These are phyloP conservation scores for Leccinum ochraceum DNA, from an alignment of 768 basidiomycete species.

Conservation along the genomic window DNA sequence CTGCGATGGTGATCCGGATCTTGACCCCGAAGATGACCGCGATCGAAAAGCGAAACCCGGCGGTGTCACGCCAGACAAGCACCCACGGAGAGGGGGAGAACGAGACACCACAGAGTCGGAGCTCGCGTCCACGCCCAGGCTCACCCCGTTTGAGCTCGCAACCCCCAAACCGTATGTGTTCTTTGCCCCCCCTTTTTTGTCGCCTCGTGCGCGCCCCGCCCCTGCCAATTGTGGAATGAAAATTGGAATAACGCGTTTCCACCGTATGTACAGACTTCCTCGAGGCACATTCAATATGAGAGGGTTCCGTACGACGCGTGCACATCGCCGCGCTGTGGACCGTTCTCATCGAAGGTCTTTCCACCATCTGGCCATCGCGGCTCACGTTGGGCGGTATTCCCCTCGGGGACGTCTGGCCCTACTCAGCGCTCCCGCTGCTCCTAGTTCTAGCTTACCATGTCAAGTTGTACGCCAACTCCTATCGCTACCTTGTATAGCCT, in stretches of 20 bases:
- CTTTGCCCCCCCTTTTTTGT: background rate
- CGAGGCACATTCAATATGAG: constrained; percentile 49
- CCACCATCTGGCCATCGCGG: constrained; percentile 87
- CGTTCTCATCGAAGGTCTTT: constrained; percentile 77
- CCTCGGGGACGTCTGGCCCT: constrained; percentile 95
- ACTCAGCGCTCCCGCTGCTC: constrained; percentile 46
- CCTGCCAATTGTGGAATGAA: background rate
- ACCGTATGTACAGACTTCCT: constrained; percentile 58
- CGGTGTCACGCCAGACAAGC: background rate
- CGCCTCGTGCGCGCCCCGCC: background rate
- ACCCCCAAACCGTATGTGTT: background rate
- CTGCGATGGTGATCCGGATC: background rate
- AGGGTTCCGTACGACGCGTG: constrained; percentile 46
- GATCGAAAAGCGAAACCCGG: constrained; percentile 3
- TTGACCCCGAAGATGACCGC: constrained; percentile 4
- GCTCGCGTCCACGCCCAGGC: background rate
- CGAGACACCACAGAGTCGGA: background rate
- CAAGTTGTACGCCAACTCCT: constrained; percentile 43
- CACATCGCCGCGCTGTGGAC: constrained; percentile 81
- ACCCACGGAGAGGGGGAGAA: background rate
- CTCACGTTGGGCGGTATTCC: constrained; percentile 63
- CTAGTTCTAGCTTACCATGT: constrained; percentile 19
- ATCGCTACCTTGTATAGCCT: constrained; percentile 44
- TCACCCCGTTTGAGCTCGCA: background rate
- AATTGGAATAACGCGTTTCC: constrained; percentile 1